Evolutionary conservation across 345 rosid genomes (phyloP).

Genomic region (Chamaenerion angustifolium): DNA sequence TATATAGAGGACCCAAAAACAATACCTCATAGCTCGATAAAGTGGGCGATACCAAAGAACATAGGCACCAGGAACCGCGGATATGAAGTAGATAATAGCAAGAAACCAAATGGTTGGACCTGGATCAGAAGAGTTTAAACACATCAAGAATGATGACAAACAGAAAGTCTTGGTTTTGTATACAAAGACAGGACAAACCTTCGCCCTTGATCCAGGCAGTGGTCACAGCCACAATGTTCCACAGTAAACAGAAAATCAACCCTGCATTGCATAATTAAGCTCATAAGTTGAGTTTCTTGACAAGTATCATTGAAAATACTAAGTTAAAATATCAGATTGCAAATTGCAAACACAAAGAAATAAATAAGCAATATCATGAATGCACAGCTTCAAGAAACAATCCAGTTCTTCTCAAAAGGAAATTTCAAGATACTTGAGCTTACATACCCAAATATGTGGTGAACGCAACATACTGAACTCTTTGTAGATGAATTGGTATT

Average conservation of each 20-base stretch:
- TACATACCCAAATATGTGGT: conserved; percentile 73
- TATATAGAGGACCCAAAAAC: background rate
- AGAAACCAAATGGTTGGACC: conserved; percentile 95
- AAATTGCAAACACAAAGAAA: background rate
- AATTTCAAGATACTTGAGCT: conserved; percentile 1
- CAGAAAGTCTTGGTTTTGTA: background rate
- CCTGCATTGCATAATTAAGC: conserved; percentile 37
- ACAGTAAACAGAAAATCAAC: conserved; percentile 53
- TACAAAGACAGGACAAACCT: conserved; percentile 30
- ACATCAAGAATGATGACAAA: conserved; percentile 4
- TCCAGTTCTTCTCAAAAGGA: background rate
- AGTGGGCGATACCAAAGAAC: conserved; percentile 91
- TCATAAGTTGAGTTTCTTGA: conserved; percentile 1
- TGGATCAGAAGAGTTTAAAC: conserved; percentile 17
- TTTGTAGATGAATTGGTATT: conserved; percentile 88
- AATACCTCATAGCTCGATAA: conserved; percentile 91
- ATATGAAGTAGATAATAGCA: conserved; percentile 72
- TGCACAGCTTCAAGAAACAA: too few relatives aligned
- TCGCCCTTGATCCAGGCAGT: conserved; percentile 85
- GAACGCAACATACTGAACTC: conserved; percentile 76
- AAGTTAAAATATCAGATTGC: background rate
- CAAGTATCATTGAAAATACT: background rate
- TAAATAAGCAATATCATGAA: too few relatives aligned
- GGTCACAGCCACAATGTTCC: conserved; percentile 86
- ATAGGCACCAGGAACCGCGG: conserved; percentile 88